Conservation (phyloP, 2,329 filamentous ascomycete species). For the Colletotrichum sp. region DNA sequence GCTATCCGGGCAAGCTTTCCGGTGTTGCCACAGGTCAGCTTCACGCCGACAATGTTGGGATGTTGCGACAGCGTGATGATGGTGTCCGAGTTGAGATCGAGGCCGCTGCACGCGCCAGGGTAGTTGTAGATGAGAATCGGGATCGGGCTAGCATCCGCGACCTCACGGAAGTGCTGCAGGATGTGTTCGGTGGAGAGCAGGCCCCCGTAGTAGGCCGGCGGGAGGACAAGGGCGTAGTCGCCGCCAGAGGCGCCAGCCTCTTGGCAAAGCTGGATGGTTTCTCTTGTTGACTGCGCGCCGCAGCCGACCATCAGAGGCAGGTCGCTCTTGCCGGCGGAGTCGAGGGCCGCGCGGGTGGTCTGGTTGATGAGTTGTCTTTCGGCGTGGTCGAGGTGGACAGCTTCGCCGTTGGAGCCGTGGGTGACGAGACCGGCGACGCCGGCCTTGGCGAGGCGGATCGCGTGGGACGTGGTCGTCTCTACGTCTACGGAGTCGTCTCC, state of each 20-base stretch:
- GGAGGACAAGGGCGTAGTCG: constrained; percentile 66
- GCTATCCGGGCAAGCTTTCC: constrained; percentile 60
- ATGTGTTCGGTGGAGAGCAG: constrained; percentile 51
- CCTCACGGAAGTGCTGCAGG: constrained; percentile 62
- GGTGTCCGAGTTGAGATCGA: constrained; percentile 70
- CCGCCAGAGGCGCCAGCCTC: constrained; percentile 67
- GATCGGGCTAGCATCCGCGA: constrained; percentile 55
- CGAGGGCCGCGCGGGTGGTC: constrained; percentile 55
- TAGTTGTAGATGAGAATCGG: constrained; percentile 75
- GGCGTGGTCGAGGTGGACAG: constrained; percentile 56
- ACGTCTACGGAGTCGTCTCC: constrained; percentile 60
- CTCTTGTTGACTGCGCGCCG: constrained; percentile 67
- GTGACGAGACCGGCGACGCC: constrained; percentile 72
- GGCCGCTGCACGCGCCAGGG: constrained; percentile 70
- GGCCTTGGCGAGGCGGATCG: constrained; percentile 63
- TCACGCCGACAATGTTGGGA: constrained; percentile 68
- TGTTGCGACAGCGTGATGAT: constrained; percentile 58
- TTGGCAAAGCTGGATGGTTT: constrained; percentile 62
- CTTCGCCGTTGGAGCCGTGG: constrained; percentile 78
- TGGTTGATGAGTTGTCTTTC: constrained; percentile 61
- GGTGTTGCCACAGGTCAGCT: constrained; percentile 71
- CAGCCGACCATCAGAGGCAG: constrained; percentile 66
- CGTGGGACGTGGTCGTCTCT: constrained; percentile 54
- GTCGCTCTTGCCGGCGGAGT: constrained; percentile 37
- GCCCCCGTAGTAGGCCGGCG: constrained; percentile 70